phyloP scores from a whole-genome alignment of 768 basidiomycete genomes.

The Ramaria rubella region DNA sequence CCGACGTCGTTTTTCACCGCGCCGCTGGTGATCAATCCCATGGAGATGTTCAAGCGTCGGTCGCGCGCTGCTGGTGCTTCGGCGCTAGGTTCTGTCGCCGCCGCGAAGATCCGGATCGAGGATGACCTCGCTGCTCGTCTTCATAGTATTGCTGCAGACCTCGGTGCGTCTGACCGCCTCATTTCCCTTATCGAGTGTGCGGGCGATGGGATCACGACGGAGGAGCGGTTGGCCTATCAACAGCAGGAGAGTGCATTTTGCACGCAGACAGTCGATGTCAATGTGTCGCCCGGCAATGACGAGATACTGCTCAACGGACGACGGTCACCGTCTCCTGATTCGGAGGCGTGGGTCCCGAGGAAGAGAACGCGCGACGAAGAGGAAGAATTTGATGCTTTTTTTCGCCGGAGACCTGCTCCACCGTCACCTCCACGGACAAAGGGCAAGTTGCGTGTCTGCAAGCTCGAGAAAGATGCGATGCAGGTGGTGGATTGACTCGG shows the following conservation, averaged over 20 bases:
- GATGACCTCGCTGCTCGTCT: background rate
- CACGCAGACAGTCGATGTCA: background rate
- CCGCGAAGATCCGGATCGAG: background rate
- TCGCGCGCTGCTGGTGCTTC: background rate
- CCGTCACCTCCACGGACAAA: background rate
- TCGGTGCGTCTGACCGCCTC: background rate
- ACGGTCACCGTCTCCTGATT: background rate
- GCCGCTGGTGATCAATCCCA: constrained; percentile 4
- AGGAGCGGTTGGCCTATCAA: background rate
- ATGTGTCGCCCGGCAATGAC: background rate
- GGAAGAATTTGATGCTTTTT: background rate
- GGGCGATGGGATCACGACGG: background rate
- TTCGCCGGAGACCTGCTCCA: background rate
- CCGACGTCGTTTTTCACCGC: constrained; percentile 10
- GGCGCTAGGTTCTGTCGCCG: background rate
- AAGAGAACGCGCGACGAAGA: constrained; percentile 1
- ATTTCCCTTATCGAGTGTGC: background rate
- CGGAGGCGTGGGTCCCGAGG: background rate
- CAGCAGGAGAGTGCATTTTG: background rate
- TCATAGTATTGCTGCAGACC: background rate
- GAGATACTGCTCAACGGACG: background rate
- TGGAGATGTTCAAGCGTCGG: constrained; percentile 3
- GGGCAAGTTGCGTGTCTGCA: background rate
- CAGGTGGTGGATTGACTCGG: constrained; percentile 5
- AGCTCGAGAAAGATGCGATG: constrained; percentile 1